These are phyloP conservation scores for Sugiyamaella sp. DNA, from an alignment of 1,139 yeast species.

Conservation along the genomic window DNA sequence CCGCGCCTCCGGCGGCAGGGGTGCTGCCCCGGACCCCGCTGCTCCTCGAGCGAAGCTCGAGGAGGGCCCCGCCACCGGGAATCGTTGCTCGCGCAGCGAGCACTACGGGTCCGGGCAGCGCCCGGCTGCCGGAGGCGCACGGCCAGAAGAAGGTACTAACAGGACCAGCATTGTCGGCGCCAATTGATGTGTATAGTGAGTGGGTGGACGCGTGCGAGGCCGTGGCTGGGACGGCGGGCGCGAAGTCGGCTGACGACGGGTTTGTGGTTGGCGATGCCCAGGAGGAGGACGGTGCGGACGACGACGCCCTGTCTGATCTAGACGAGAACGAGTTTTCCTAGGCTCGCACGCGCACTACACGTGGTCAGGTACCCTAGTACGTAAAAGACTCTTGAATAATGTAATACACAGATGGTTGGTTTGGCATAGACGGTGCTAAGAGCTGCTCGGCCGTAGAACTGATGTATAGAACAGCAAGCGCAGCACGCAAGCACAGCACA, in stretches of 20 bases:
- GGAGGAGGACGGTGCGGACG: slow-evolving; percentile 32
- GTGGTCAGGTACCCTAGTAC: slow-evolving; percentile 18
- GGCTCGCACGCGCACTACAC: neutral
- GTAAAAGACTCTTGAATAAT: neutral
- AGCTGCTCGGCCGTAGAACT: too few relatives aligned
- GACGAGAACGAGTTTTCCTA: slow-evolving; percentile 32
- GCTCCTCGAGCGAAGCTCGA: neutral
- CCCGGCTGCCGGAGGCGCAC: neutral
- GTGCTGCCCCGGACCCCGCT: neutral
- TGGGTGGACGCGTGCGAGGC: slow-evolving; percentile 99
- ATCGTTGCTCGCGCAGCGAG: neutral
- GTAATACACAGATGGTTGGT: neutral
- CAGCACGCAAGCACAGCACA: too few relatives aligned
- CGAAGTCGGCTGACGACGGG: slow-evolving; percentile 30
- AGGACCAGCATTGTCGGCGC: slow-evolving; percentile 61
- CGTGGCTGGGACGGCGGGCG: slow-evolving; percentile 69
- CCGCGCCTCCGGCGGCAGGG: neutral
- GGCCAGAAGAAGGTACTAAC: neutral
- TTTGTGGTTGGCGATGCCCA: slow-evolving; percentile 23
- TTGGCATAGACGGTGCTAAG: too few relatives aligned
- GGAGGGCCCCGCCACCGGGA: neutral
- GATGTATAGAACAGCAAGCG: too few relatives aligned
- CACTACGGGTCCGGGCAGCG: neutral
- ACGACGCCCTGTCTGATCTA: slow-evolving; percentile 35
- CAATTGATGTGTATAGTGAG: slow-evolving; percentile 94